These are phyloP conservation scores for Colletotrichum caudatum DNA, from an alignment of 2,329 filamentous ascomycete genomes.

Conservation along the genomic window DNA sequence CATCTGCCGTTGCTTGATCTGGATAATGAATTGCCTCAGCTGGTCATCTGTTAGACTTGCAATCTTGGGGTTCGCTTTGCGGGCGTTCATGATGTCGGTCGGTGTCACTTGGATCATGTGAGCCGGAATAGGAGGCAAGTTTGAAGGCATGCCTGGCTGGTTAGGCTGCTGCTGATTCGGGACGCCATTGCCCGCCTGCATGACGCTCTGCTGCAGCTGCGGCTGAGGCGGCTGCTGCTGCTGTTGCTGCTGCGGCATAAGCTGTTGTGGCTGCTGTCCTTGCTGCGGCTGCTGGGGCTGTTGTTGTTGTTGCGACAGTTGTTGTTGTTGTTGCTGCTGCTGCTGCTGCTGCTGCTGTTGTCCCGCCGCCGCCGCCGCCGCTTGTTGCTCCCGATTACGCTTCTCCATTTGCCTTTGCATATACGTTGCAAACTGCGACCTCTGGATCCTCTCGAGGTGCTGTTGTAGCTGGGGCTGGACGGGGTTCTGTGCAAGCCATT, in stretches of 20 bases:
- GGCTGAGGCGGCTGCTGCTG: slow-evolving; percentile 43
- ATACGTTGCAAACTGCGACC: slow-evolving; percentile 53
- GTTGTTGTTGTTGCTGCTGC: slow-evolving; percentile 42
- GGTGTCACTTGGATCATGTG: slow-evolving; percentile 44
- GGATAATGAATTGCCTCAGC: slow-evolving; percentile 39
- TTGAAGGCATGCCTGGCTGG: slow-evolving; percentile 43
- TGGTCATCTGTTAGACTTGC: slow-evolving; percentile 44
- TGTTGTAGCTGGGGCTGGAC: slow-evolving; percentile 49
- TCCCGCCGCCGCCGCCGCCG: slow-evolving; percentile 42
- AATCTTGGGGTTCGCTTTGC: slow-evolving; percentile 44
- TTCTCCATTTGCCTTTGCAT: slow-evolving; percentile 44
- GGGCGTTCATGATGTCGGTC: slow-evolving; percentile 46
- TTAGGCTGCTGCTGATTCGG: slow-evolving; percentile 27
- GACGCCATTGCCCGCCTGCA: slow-evolving; percentile 27
- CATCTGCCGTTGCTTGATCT: slow-evolving; percentile 37
- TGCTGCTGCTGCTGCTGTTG: slow-evolving; percentile 42
- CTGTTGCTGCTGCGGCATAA: slow-evolving; percentile 41
- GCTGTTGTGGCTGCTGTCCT: slow-evolving; percentile 44
- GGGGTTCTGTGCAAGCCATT: slow-evolving; percentile 55
- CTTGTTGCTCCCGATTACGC: slow-evolving; percentile 43
- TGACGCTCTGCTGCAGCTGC: slow-evolving; percentile 40
- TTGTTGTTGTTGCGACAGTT: slow-evolving; percentile 39
- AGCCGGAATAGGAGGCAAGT: slow-evolving; percentile 42
- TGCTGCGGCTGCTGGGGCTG: slow-evolving; percentile 48
- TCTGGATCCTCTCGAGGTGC: slow-evolving; percentile 53